Base-by-base conservation (phyloP, 768 basidiomycete species). In the Butyriboletus loyo region DNA sequence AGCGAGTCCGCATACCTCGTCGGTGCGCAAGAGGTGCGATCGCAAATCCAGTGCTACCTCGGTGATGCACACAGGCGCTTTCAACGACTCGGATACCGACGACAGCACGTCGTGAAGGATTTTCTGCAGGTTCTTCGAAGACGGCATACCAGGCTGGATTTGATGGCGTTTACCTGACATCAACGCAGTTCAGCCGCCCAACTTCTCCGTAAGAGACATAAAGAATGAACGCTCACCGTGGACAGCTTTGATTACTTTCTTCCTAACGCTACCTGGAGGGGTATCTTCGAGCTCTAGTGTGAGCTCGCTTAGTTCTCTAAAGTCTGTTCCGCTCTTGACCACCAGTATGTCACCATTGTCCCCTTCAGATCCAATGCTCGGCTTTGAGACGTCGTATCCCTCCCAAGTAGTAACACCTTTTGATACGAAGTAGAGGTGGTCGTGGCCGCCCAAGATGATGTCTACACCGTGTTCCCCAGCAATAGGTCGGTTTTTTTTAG, bases 291-390 rank as follows among this genome's bases (percentile, higher is more conserved):
- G 72, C 50, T 83, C 82, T 21, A 96, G 69, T 0, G 69, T 75
- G 39, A 93, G 72, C 54, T 90, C 88, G 46, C 89, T 91, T 31
- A 95, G 72, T 56, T 95, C 92, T 34, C 88, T 81, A 64, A 96
- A 96, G 70, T 96, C 92, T 3, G 86, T 89, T 8, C 93, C 93
- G 62, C 89, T 92, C 70, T 95, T 95, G 54, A 93, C 73, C 19
- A 88, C 75, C 19, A 91, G 73, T 28, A 88, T 74, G 44, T 88
- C 83, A 4, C 88, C 88, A 2, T 79, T 62, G 58, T 91, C 89
- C n/a, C 72, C 74, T 60, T 91, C 87, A 7, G 83, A 82, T 27
- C 88, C 92, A 15, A 86, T 76, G 27, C 80, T 76, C 4, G 73
- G 66, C 39, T 76, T 59, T 4, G 66, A 70, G 19, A 75, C 63